A percentile compares a stretch with the other conserved stretches of the same genome.
Evolutionary conservation across 2,329 filamentous ascomycete species (phyloP).

Genomic region (Fusarium citri): DNA sequence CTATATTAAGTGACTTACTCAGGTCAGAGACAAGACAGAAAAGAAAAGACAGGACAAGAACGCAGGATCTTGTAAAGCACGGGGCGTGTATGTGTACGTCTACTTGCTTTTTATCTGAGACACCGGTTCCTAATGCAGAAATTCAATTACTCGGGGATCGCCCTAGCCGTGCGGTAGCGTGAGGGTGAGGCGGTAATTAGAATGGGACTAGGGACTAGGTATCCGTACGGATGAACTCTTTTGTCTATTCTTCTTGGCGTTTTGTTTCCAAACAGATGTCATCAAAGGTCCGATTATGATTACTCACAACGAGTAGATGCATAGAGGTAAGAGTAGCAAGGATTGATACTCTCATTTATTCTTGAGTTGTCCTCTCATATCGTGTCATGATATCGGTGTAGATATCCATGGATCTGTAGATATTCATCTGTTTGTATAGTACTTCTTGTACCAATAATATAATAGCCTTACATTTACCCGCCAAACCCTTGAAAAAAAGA

Average conservation of each 20-base stretch:
- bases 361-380: neutral
- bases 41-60: neutral
- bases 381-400: neutral
- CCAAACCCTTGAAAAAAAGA: neutral
- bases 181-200: neutral
- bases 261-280: neutral
- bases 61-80: slow-evolving; percentile 38
- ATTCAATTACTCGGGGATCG: neutral
- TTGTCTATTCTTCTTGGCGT: neutral
- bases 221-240: neutral
- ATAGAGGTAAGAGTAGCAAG: no score
- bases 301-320: no score
- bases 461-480: neutral
- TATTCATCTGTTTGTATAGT: no score
- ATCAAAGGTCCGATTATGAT: neutral
- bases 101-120: slow-evolving; percentile 38
- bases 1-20: neutral
- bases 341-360: no score
- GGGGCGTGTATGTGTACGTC: slow-evolving; percentile 21
- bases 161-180: neutral
- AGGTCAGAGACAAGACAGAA: neutral
- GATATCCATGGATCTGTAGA: neutral
- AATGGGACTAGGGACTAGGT: neutral
- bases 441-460: neutral
- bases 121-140: slow-evolving; percentile 5